A percentile compares a stretch with the other conserved stretches of the same genome.
phyloP scores from a whole-genome alignment of 2,329 filamentous ascomycete genomes.

The Ceratocystis huliohia region DNA sequence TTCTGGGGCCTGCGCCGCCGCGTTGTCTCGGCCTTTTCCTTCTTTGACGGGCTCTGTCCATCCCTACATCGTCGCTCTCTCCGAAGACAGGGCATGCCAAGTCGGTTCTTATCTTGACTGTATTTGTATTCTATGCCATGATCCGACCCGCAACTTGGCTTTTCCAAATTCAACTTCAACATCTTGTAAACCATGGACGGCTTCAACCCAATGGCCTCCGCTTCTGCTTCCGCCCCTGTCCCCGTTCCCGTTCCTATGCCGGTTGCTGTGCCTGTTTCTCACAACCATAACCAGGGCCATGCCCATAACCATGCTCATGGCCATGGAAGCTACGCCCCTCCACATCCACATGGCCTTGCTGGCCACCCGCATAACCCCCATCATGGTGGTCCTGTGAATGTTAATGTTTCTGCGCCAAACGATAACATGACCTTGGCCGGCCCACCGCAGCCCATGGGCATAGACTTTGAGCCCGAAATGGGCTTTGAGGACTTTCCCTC shows the following conservation, averaged over 20 bases:
- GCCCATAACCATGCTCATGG: neutral
- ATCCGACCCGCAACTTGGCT: neutral
- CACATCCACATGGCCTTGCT: neutral
- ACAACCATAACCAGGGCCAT: neutral
- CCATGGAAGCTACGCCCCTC: neutral
- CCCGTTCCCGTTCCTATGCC: conserved; percentile 9
- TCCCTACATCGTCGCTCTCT: neutral
- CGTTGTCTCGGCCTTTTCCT: neutral
- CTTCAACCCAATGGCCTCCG: conserved; percentile 14
- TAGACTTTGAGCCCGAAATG: conserved; percentile 13
- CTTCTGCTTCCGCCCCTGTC: neutral
- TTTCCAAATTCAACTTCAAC: neutral
- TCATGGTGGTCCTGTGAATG: neutral
- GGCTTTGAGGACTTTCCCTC: conserved; percentile 11
- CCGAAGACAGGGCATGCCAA: neutral
- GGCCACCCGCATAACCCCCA: neutral
- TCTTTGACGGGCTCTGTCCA: neutral
- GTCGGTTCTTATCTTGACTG: neutral
- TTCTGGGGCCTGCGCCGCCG: neutral
- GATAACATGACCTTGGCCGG: neutral
- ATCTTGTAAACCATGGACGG: conserved; percentile 11
- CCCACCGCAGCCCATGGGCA: neutral
- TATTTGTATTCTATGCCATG: neutral
- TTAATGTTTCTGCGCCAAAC: neutral
- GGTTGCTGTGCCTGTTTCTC: neutral